These are phyloP conservation scores for Zelopaecilomyces penicillatus DNA, from an alignment of 2,329 filamentous ascomycete species.

Conservation along the genomic window DNA sequence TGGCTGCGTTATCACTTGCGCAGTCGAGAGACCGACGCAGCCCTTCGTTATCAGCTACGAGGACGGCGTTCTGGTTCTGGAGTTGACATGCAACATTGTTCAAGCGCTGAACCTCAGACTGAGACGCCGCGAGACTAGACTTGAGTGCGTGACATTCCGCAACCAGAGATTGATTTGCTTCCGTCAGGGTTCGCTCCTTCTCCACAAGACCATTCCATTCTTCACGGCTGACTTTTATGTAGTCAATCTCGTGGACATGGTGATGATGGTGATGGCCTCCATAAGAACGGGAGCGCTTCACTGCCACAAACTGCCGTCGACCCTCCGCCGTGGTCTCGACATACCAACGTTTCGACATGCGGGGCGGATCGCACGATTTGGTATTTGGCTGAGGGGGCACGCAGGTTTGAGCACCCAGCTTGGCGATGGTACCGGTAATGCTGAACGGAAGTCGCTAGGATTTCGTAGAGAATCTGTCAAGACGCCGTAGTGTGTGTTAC, in stretches of 20 bases:
- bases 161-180: constrained; percentile 25
- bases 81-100: constrained; percentile 26
- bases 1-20: constrained; percentile 20
- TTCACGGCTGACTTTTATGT: constrained; percentile 26
- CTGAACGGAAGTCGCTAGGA: not conserved
- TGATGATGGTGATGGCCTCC: constrained; percentile 21
- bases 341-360: constrained; percentile 29
- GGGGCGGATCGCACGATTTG: no score
- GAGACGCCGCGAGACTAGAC: constrained; percentile 24
- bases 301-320: constrained; percentile 27
- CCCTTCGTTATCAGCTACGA: constrained; percentile 30
- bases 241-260: constrained; percentile 24
- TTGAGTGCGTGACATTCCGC: constrained; percentile 26
- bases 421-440: constrained; percentile 6
- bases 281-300: constrained; percentile 32
- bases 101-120: constrained; percentile 28
- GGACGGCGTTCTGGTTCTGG: constrained; percentile 26
- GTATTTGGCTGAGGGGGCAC: not conserved
- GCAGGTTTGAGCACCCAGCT: constrained; percentile 12
- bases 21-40: constrained; percentile 30
- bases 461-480: no score
- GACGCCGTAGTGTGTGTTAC: no score
- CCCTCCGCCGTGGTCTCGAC: constrained; percentile 28
- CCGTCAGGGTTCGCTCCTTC: constrained; percentile 27
- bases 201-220: constrained; percentile 30